Evolutionary conservation across 78 protist genomes (phyloP).

Genomic region (Planoprotostelium fungivorum): DNA sequence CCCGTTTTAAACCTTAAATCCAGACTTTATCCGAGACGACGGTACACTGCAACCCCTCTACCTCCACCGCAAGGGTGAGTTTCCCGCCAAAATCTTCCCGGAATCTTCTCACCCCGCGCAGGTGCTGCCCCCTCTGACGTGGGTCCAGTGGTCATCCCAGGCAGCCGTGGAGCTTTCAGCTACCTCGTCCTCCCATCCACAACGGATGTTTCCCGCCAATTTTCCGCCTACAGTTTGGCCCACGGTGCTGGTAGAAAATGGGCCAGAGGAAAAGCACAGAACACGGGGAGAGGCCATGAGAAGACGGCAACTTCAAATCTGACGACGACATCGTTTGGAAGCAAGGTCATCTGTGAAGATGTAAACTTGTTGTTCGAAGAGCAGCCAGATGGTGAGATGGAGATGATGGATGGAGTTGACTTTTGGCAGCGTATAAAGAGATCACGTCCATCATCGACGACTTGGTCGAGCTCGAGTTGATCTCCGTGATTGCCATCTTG

Average conservation of each 20-base stretch:
- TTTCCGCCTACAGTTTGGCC: not conserved
- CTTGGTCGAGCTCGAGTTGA: not conserved
- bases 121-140: conserved; percentile 4
- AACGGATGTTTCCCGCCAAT: not conserved
- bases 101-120: too few relatives aligned
- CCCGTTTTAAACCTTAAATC: too few relatives aligned
- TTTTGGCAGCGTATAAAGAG: not conserved
- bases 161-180: conserved; percentile 12
- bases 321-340: not conserved
- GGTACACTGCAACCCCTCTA: not conserved
- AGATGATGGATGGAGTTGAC: not conserved
- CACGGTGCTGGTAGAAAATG: conserved; percentile 5
- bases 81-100: not conserved
- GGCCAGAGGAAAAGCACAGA: conserved; percentile 7
- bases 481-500: not conserved
- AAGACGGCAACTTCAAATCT: not conserved
- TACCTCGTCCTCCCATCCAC: not conserved
- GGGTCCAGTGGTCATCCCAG: conserved; percentile 10
- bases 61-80: not conserved
- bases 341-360: conserved; percentile 5
- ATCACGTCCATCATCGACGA: not conserved
- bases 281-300: not conserved
- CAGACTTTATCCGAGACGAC: not conserved
- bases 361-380: conserved; percentile 4
- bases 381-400: not conserved